These are phyloP conservation scores for Tricholoma sp. DNA, from an alignment of 768 basidiomycete genomes.

Conservation along the genomic window DNA sequence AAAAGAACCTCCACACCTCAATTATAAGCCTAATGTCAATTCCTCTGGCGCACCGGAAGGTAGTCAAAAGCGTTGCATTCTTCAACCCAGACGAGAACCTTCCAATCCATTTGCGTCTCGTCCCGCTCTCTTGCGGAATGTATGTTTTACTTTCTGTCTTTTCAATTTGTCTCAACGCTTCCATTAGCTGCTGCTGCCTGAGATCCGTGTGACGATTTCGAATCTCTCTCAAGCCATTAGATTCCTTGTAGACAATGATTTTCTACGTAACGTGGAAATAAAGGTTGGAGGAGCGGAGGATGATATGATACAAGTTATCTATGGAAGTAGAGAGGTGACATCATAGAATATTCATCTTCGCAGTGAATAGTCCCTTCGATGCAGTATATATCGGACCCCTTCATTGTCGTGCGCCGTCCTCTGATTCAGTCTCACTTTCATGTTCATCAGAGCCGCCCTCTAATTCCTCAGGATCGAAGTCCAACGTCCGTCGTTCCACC, in stretches of 20 bases:
- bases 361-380: constrained; percentile 1
- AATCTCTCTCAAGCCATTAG: constrained; percentile 90
- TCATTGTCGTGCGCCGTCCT: constrained; percentile 1
- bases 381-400: not conserved
- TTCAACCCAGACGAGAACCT: constrained; percentile 34
- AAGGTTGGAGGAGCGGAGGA: constrained; percentile 70
- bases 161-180: not conserved
- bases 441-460: constrained; percentile 29
- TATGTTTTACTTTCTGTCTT: constrained; percentile 29
- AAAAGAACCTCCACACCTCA: not conserved
- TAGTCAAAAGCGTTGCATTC: constrained; percentile 6
- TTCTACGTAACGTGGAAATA: constrained; percentile 74
- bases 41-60: not conserved
- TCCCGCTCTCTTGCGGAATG: constrained; percentile 74
- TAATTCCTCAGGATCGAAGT: constrained; percentile 51
- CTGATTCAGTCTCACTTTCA: constrained; percentile 26
- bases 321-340: constrained; percentile 8
- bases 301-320: constrained; percentile 57
- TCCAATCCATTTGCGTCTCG: constrained; percentile 64
- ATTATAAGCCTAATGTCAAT: not conserved
- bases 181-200: constrained; percentile 69
- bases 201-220: constrained; percentile 84
- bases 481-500: constrained; percentile 67
- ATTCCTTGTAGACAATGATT: constrained; percentile 88
- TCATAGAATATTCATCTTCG: constrained; percentile 2